These are phyloP conservation scores for Aspergillus sp. DNA, from an alignment of 2,329 filamentous ascomycete species.

Conservation along the genomic window DNA sequence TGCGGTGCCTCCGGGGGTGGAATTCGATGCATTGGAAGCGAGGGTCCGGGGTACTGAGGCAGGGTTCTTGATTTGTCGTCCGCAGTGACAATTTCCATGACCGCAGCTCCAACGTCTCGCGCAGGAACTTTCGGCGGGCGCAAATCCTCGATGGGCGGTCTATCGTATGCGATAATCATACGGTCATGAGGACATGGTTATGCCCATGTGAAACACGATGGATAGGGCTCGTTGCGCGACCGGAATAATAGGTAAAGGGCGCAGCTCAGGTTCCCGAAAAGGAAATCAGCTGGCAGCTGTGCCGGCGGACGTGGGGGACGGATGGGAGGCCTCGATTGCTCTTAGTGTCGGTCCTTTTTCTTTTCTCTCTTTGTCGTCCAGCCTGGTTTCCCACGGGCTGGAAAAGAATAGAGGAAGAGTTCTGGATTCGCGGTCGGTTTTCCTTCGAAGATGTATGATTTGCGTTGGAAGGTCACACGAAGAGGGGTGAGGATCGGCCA, in stretches of 20 bases:
- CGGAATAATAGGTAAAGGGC: background rate
- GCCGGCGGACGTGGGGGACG: background rate
- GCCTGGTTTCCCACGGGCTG: background rate
- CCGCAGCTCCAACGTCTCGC: slow-evolving; percentile 19
- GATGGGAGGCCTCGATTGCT: background rate
- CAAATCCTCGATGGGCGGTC: slow-evolving; percentile 17
- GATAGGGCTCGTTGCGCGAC: slow-evolving; percentile 6
- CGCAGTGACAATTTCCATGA: slow-evolving; percentile 27
- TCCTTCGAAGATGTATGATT: background rate
- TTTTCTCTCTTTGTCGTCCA: background rate
- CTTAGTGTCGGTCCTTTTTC: background rate
- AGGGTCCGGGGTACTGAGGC: slow-evolving; percentile 22
- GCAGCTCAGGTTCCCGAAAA: slow-evolving; percentile 12
- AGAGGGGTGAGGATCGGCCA: slow-evolving; percentile 10
- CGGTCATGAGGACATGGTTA: slow-evolving; percentile 24
- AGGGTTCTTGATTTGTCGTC: slow-evolving; percentile 28
- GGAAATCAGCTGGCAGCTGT: slow-evolving; percentile 12
- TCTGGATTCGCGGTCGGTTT: background rate
- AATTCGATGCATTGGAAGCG: slow-evolving; percentile 31
- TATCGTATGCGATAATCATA: slow-evolving; percentile 22
- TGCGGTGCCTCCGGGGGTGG: slow-evolving; percentile 31
- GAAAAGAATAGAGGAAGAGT: background rate
- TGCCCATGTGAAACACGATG: slow-evolving; percentile 10
- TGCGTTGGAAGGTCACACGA: slow-evolving; percentile 9
- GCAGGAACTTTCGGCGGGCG: slow-evolving; percentile 20